A percentile compares a stretch with the other conserved stretches of the same genome.
phyloP scores from a whole-genome alignment of 2,329 filamentous ascomycete species.

The Epichloe gansuensis region DNA sequence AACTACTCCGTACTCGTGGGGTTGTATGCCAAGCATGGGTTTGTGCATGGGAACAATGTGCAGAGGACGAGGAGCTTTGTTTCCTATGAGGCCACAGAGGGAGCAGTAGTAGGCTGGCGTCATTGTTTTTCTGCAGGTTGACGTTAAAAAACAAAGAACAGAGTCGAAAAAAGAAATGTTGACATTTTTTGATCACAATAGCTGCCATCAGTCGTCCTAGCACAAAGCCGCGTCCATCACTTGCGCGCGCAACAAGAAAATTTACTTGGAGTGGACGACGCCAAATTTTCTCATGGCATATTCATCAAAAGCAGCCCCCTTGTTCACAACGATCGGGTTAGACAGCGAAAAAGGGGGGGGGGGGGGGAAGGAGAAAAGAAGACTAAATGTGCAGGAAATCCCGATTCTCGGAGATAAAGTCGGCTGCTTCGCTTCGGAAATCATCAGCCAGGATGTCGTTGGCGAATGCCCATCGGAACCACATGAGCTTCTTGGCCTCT shows the following conservation, averaged over 20 bases:
- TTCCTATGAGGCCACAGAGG: constrained; percentile 8
- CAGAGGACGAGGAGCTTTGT: constrained; percentile 4
- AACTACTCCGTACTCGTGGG: background rate
- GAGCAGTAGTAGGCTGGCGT: background rate
- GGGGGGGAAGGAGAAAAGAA: background rate
- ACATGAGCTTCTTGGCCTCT: constrained; percentile 34
- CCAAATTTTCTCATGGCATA: background rate
- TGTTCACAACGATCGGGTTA: too few relatives aligned
- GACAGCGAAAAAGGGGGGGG: too few relatives aligned
- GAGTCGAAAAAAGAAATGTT: background rate
- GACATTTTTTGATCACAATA: too few relatives aligned
- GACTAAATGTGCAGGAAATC: constrained; percentile 13
- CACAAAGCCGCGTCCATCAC: too few relatives aligned
- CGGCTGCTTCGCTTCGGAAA: constrained; percentile 20
- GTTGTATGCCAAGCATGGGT: constrained; percentile 7
- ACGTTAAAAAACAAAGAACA: background rate
- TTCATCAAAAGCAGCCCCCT: background rate
- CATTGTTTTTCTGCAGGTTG: too few relatives aligned
- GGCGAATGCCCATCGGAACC: constrained; percentile 25
- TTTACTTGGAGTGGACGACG: too few relatives aligned
- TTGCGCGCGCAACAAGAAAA: too few relatives aligned
- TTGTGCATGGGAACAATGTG: background rate
- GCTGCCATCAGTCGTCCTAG: too few relatives aligned
- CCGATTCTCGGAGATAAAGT: constrained; percentile 16
- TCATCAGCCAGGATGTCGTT: constrained; percentile 24